Base-by-base conservation (phyloP, 176 grass and related monocot species). In the Eragrostis curvula region DNA sequence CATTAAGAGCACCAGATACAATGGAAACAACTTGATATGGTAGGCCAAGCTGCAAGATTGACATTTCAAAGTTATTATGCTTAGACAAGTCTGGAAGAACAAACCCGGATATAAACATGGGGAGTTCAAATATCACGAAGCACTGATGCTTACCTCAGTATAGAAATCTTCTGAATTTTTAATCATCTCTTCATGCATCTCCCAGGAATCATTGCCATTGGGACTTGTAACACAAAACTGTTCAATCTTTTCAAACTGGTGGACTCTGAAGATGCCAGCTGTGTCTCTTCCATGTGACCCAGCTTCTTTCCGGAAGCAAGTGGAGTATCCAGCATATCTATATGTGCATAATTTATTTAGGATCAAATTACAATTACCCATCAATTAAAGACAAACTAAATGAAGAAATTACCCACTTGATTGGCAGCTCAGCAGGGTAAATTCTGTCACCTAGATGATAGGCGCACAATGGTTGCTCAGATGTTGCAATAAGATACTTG, bases 231-330 rank as follows among this genome's bases (percentile, higher is more conserved):
- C 81, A 84, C 90, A 98, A 79, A 98, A 98, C 29, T 98, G 96
- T 36, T 98, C 96, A 44, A 98, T 81, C 60, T 98, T 98, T 86
- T 98, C 96, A 80, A 98, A 98, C 45, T 98, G 92, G 24, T 98
- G 96, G 15, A 95, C 96, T 78, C 96, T 91, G 82, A 98, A 98
- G 50, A 98, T 98, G 27, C 96, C 96, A 48, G 94, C 58, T 1
- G 92, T 98, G 72, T 98, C 96, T 70, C 90, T 84, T 27, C 92
- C 96, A 73, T 98, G 96, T 67, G 96, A 95, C 78, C 96, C 96
- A 71, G 78, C 96, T 68, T 98, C 96, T 85, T 95, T 98, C 44
- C 96, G 87, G 82, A 98, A 98, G 79, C 96, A 98, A 20, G 96
- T 98, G 39, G 96, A 98, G 76, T 93, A 98, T 12, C 96, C 96